phyloP scores from a whole-genome alignment of 202 grass and related monocot genomes.

The Carex sylvatica region DNA sequence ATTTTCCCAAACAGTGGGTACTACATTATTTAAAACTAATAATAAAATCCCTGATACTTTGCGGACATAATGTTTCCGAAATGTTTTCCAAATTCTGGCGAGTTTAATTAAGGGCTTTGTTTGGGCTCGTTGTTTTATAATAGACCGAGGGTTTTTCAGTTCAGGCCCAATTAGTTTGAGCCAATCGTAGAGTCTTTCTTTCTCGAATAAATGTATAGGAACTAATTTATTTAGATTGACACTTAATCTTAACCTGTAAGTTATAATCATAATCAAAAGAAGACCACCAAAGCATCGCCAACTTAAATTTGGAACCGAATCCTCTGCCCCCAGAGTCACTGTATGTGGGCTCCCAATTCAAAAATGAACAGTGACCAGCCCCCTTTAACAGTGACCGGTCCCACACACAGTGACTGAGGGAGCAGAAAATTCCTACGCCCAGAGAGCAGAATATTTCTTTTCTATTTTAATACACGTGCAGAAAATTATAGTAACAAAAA shows the following conservation, averaged over 20 bases:
- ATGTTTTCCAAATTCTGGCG: neutral
- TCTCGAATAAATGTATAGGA: neutral
- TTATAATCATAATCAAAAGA: too few relatives aligned
- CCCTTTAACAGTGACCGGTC: too few relatives aligned
- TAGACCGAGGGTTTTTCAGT: neutral
- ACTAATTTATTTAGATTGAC: neutral
- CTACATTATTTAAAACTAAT: neutral
- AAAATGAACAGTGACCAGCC: too few relatives aligned
- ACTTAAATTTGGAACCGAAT: too few relatives aligned
- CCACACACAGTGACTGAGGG: too few relatives aligned
- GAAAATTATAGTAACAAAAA: neutral
- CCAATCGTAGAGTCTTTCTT: neutral
- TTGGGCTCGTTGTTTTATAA: neutral
- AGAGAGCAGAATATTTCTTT: too few relatives aligned
- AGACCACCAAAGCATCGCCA: too few relatives aligned
- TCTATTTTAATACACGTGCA: too few relatives aligned
- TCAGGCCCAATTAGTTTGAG: neutral
- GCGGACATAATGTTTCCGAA: neutral
- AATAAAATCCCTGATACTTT: neutral
- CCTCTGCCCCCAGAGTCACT: too few relatives aligned
- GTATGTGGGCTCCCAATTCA: too few relatives aligned
- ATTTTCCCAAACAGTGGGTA: neutral
- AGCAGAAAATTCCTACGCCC: too few relatives aligned
- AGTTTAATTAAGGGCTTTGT: neutral
- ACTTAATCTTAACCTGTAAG: too few relatives aligned